A percentile compares a stretch with the other conserved stretches of the same genome.
These are phyloP conservation scores for Mytilinidion resinicola DNA, from an alignment of 495 filamentous ascomycete species.

Conservation along the genomic window DNA sequence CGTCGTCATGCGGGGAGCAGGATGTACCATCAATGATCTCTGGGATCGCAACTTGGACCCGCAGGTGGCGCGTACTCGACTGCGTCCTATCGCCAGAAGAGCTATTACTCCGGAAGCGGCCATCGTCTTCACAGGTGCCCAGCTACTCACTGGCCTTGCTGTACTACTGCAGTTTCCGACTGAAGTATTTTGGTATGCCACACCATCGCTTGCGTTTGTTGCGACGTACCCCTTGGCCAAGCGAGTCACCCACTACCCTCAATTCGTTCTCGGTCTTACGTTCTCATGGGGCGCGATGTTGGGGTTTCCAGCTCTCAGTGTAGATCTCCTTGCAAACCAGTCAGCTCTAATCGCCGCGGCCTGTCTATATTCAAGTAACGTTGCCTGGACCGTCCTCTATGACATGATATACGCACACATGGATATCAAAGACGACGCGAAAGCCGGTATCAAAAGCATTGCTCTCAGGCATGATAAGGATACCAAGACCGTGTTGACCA, in stretches of 20 bases:
- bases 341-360: constrained; percentile 61
- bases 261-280: constrained; percentile 82
- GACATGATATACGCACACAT: constrained; percentile 99
- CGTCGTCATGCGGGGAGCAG: constrained; percentile 94
- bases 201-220: constrained; percentile 78
- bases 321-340: constrained; percentile 66
- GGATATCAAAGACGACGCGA: constrained; percentile 91
- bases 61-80: constrained; percentile 76
- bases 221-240: constrained; percentile 86
- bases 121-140: constrained; percentile 72
- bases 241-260: constrained; percentile 88
- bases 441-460: constrained; percentile 93
- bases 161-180: constrained; percentile 81
- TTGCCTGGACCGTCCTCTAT: constrained; percentile 92
- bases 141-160: constrained; percentile 73
- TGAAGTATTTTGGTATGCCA: constrained; percentile 79
- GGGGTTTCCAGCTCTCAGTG: constrained; percentile 87
- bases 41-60: constrained; percentile 94
- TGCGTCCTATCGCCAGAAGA: constrained; percentile 81
- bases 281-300: constrained; percentile 97
- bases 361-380: constrained; percentile 74
- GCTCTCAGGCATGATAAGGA: constrained; percentile 80
- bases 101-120: constrained; percentile 71
- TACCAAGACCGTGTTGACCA: constrained; percentile 78
- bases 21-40: constrained; percentile 94